phyloP scores from a whole-genome alignment of 768 basidiomycete species.

The Calocera viscosa region DNA sequence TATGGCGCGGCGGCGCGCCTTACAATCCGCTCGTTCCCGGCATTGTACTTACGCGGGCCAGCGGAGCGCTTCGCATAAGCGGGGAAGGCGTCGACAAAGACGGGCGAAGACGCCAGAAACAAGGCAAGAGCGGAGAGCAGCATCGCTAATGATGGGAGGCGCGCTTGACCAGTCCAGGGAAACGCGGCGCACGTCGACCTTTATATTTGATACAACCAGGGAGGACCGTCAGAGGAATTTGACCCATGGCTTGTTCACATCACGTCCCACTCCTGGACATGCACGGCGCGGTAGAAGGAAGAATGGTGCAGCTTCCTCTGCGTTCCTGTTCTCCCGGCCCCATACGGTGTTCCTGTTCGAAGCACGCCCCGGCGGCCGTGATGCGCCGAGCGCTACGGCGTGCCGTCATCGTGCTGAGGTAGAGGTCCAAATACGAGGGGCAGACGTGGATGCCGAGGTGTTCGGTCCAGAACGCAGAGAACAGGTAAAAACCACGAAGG shows the following conservation, averaged over 20 bases:
- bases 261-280: background rate
- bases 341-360: background rate
- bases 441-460: too few species aligned
- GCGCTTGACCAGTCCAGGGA: background rate
- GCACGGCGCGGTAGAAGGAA: too few species aligned
- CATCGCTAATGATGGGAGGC: background rate
- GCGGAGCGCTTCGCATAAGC: background rate
- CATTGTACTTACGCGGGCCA: background rate
- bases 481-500: too few species aligned
- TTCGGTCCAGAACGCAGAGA: too few species aligned
- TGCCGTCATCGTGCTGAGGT: too few species aligned
- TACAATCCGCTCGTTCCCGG: background rate
- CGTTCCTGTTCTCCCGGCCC: background rate
- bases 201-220: background rate
- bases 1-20: background rate
- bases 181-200: background rate
- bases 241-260: background rate
- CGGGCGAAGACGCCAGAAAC: background rate
- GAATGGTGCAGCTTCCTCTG: too few species aligned
- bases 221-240: background rate
- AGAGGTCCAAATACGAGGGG: too few species aligned
- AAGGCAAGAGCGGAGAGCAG: background rate
- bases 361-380: background rate
- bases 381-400: background rate
- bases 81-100: background rate